These are phyloP conservation scores for Teunomyces gatunensis DNA, from an alignment of 805 yeast species.

Conservation along the genomic window DNA sequence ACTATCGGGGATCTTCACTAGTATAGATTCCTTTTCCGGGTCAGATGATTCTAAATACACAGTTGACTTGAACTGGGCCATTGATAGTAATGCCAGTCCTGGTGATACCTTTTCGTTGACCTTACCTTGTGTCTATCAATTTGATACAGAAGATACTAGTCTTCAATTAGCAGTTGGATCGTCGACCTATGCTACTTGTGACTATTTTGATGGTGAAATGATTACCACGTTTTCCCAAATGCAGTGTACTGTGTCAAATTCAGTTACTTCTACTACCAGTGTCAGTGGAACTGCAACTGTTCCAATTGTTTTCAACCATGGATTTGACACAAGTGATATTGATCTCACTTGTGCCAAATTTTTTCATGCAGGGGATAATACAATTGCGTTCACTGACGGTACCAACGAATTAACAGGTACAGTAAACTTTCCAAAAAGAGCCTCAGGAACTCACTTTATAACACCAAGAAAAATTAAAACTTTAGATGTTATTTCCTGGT, in stretches of 20 bases:
- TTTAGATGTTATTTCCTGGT: background rate
- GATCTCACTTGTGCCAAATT: background rate
- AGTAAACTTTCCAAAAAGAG: background rate
- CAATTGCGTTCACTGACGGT: background rate
- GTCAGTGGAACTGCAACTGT: background rate
- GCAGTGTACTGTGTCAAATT: background rate
- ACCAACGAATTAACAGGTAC: background rate
- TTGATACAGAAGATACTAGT: background rate
- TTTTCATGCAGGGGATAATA: background rate
- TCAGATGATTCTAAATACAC: no score
- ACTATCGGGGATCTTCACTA: no score
- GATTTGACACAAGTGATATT: background rate
- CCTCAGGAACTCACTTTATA: no score
- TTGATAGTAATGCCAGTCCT: background rate
- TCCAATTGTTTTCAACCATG: background rate
- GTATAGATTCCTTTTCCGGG: no score
- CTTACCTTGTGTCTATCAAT: background rate
- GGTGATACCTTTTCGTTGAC: background rate
- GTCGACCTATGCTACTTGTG: background rate
- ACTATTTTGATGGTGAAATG: no score
- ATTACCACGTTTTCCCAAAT: background rate
- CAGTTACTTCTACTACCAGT: background rate
- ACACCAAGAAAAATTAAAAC: no score
- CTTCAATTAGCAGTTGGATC: background rate
- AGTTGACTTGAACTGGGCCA: no score